Conservation (phyloP, 495 filamentous ascomycete genomes). For the Tuber borchii region DNA sequence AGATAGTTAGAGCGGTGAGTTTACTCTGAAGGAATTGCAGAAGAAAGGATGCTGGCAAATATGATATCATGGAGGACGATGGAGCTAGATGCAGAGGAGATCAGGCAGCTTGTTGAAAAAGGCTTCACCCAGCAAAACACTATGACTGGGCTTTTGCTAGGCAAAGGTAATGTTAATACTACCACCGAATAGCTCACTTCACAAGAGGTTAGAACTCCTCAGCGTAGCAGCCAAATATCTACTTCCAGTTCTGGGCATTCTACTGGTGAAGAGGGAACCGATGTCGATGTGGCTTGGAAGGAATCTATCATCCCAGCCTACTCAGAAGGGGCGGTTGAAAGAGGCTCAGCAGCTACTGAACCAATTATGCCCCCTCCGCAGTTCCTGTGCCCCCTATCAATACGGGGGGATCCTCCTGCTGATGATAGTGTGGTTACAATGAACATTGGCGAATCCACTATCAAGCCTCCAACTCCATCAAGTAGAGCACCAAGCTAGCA, state of each 20-base stretch:
- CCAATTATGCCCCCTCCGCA: constrained; percentile 31
- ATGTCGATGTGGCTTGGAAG: constrained; percentile 33
- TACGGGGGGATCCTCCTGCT: constrained; percentile 13
- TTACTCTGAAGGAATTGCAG: constrained; percentile 31
- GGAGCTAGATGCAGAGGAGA: constrained; percentile 35
- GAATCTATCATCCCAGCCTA: constrained; percentile 8
- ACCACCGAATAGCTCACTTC: constrained; percentile 34
- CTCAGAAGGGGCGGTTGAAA: constrained; percentile 18
- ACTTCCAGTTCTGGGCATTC: constrained; percentile 36
- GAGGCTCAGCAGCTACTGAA: constrained; percentile 11
- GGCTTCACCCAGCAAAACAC: constrained; percentile 34
- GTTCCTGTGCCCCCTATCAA: constrained; percentile 38
- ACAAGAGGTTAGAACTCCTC: constrained; percentile 25
- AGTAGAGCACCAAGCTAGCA: constrained; percentile 38
- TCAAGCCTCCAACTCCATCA: constrained; percentile 36
- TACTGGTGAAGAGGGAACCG: constrained; percentile 39
- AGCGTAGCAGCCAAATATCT: constrained; percentile 32
- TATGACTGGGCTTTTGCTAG: constrained; percentile 30
- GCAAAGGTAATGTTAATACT: constrained; percentile 31
- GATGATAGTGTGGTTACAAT: constrained; percentile 42
- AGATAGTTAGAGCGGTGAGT: constrained; percentile 61
- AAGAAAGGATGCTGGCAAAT: constrained; percentile 44
- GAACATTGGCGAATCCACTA: constrained; percentile 45
- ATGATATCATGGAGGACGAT: constrained; percentile 42
- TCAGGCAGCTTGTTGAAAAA: constrained; percentile 39